These are phyloP conservation scores for Carallia brachiata DNA, from an alignment of 345 rosid species.

Conservation along the genomic window DNA sequence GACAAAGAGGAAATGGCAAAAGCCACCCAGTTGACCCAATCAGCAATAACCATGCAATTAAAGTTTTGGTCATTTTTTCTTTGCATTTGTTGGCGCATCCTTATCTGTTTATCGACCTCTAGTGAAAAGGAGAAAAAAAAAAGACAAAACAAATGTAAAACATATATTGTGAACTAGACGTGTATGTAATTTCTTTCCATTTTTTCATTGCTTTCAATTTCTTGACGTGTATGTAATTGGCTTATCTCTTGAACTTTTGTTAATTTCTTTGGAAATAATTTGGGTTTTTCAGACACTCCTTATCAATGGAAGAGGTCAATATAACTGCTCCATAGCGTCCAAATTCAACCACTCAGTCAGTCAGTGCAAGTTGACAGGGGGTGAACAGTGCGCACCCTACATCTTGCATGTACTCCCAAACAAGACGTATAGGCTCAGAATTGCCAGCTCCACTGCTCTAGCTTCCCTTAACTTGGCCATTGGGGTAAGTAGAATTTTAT, in stretches of 20 bases:
- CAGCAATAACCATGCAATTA: no score
- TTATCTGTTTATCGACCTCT: neutral
- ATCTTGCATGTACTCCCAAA: constrained; percentile 49
- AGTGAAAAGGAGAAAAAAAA: neutral
- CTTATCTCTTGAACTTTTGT: neutral
- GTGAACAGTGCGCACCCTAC: constrained; percentile 63
- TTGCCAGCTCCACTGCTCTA: constrained; percentile 69
- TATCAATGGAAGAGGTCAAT: constrained; percentile 88
- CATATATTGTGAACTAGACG: neutral
- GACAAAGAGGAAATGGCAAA: no score
- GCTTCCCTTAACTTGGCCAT: constrained; percentile 74
- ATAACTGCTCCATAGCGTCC: constrained; percentile 65
- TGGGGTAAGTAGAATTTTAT: constrained; percentile 33
- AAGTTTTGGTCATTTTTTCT: no score
- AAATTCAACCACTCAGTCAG: constrained; percentile 16
- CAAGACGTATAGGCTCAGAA: constrained; percentile 63
- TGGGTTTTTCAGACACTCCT: constrained; percentile 21
- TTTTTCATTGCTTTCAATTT: no score
- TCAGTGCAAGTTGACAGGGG: constrained; percentile 50
- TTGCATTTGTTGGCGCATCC: no score
- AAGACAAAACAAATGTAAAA: neutral
- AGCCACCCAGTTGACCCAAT: no score
- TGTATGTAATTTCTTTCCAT: neutral
- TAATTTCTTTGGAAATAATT: neutral
- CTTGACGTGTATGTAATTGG: neutral